These are phyloP conservation scores for Taphrina pruni DNA, from an alignment of 1,139 yeast genomes.

Conservation along the genomic window DNA sequence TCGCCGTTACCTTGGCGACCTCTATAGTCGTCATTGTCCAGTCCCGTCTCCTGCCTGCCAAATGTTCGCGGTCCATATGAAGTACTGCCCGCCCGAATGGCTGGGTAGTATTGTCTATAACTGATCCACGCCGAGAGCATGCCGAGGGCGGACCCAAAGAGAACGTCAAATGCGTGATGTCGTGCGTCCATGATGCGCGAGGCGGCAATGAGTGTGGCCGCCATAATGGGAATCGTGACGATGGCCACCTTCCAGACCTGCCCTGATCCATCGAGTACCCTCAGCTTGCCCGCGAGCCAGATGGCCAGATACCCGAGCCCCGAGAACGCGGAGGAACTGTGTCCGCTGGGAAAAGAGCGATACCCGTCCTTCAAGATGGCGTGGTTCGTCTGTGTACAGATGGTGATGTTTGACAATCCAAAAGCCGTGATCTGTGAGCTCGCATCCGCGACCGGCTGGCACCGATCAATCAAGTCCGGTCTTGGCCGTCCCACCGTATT, in stretches of 20 bases:
- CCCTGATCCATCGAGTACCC: slow-evolving; percentile 55
- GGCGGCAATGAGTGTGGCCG: slow-evolving; percentile 70
- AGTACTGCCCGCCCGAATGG: slow-evolving; percentile 57
- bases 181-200: slow-evolving; percentile 71
- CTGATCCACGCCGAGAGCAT: slow-evolving; percentile 30
- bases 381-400: slow-evolving; percentile 55
- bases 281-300: slow-evolving; percentile 69
- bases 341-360: slow-evolving; percentile 75
- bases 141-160: slow-evolving; percentile 33
- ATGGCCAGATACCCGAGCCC: slow-evolving; percentile 69
- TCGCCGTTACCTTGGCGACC: background rate
- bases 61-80: slow-evolving; percentile 18
- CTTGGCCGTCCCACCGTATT: slow-evolving; percentile 76
- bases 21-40: background rate
- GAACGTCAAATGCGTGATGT: slow-evolving; percentile 39
- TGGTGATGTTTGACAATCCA: slow-evolving; percentile 55
- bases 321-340: slow-evolving; percentile 59
- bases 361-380: slow-evolving; percentile 67
- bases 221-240: slow-evolving; percentile 57
- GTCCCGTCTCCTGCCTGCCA: background rate
- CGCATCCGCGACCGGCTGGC: slow-evolving; percentile 58
- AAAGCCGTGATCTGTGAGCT: slow-evolving; percentile 43
- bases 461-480: slow-evolving; percentile 78
- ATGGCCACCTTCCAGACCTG: slow-evolving; percentile 64
- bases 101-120: slow-evolving; percentile 37